Evolutionary conservation across 2,329 filamentous ascomycete genomes (phyloP).

Genomic region (Ciborinia camelliae): DNA sequence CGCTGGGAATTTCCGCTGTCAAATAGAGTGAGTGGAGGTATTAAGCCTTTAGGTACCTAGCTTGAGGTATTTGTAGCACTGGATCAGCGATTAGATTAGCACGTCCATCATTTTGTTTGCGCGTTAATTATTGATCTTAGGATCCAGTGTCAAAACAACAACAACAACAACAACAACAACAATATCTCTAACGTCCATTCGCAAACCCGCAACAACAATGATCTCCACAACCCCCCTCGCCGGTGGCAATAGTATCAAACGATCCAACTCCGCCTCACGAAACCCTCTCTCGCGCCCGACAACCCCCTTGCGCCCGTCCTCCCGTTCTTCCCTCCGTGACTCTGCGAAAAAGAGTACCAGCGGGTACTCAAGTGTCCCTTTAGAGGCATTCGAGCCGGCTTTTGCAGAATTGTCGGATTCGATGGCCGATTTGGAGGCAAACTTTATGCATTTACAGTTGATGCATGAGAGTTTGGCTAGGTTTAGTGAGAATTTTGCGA

Average conservation of each 20-base stretch:
- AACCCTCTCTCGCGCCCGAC: conserved; percentile 59
- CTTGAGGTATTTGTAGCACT: too few species aligned
- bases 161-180: not conserved
- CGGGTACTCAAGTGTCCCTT: conserved; percentile 58
- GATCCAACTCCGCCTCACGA: conserved; percentile 31
- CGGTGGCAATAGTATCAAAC: conserved; percentile 31
- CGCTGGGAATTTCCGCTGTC: too few species aligned
- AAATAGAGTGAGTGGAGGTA: too few species aligned
- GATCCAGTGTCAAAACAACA: not conserved
- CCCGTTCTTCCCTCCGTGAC: conserved; percentile 78
- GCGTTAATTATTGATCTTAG: not conserved
- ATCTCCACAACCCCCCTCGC: conserved; percentile 35
- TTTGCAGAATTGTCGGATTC: conserved; percentile 93
- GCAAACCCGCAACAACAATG: conserved; percentile 20
- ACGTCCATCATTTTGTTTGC: not conserved
- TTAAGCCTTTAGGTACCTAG: too few species aligned
- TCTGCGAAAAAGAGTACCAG: conserved; percentile 56
- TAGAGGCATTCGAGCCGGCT: conserved; percentile 80
- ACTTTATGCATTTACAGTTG: conserved; percentile 94
- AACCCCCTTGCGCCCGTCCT: conserved; percentile 86
- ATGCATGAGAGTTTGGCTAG: conserved; percentile 93
- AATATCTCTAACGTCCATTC: not conserved
- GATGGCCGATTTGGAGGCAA: conserved; percentile 93
- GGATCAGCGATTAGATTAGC: too few species aligned
- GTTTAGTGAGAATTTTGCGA: conserved; percentile 94